Conservation (phyloP, 2,329 filamentous ascomycete species). For the Berkeleyomyces basicola region DNA sequence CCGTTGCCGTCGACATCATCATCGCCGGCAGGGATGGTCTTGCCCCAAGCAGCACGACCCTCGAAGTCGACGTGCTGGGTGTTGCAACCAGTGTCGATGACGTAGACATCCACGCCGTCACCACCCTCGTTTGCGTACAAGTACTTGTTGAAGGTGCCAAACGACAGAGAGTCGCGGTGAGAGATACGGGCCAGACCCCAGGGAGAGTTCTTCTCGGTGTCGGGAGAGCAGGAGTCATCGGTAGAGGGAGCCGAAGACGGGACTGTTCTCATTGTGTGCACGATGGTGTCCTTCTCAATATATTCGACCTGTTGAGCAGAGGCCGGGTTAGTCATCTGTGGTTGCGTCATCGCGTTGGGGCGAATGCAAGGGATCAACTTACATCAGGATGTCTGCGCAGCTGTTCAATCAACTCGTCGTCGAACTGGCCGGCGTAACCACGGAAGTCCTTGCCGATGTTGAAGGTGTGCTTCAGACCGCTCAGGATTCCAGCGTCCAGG, state of each 20-base stretch:
- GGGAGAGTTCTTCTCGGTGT: constrained; percentile 81
- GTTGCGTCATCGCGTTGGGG: neutral
- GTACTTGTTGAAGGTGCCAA: constrained; percentile 97
- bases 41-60: constrained; percentile 88
- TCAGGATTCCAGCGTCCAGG: constrained; percentile 36
- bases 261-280: constrained; percentile 51
- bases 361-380: constrained; percentile 33
- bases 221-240: constrained; percentile 32
- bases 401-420: constrained; percentile 81
- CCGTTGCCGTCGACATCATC: constrained; percentile 89
- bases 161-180: constrained; percentile 72
- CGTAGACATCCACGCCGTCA: constrained; percentile 96
- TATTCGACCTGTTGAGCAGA: constrained; percentile 61
- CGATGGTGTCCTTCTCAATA: constrained; percentile 86
- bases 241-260: constrained; percentile 22
- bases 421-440: constrained; percentile 92
- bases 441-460: constrained; percentile 72
- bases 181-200: constrained; percentile 98
- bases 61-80: constrained; percentile 89
- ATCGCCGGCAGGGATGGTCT: constrained; percentile 79
- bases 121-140: constrained; percentile 77
- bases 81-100: constrained; percentile 97
- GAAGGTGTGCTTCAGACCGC: constrained; percentile 90
- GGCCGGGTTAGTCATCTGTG: constrained; percentile 7
- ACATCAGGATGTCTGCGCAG: constrained; percentile 94